phyloP scores from a whole-genome alignment of 805 yeast species.

The Wickerhamomyces subpelliculosus region DNA sequence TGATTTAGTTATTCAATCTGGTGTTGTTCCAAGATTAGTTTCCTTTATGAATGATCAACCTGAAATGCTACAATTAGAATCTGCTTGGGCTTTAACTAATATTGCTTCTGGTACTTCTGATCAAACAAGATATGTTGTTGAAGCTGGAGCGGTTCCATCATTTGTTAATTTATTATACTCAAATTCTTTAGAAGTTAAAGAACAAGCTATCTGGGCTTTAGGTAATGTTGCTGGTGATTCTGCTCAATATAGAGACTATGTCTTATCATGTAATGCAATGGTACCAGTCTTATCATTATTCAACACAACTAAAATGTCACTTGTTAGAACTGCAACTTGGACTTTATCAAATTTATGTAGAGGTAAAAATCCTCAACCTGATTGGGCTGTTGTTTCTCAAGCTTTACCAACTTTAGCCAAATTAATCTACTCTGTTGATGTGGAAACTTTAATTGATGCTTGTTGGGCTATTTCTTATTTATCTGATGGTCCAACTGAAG shows the following conservation, averaged over 20 bases:
- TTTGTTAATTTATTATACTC: conserved; percentile 80
- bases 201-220: conserved; percentile 98
- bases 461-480: conserved; percentile 98
- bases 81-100: conserved; percentile 99
- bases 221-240: conserved; percentile 99
- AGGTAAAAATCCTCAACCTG: conserved; percentile 94
- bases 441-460: conserved; percentile 92
- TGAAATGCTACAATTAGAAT: conserved; percentile 88
- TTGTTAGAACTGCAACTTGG: conserved; percentile 97
- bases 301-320: conserved; percentile 75
- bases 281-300: conserved; percentile 77
- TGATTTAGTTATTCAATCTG: conserved; percentile 84
- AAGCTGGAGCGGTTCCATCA: conserved; percentile 88
- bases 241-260: conserved; percentile 82
- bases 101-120: conserved; percentile 91
- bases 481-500: conserved; percentile 87
- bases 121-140: conserved; percentile 87
- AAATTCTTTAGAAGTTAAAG: conserved; percentile 84
- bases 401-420: conserved; percentile 91
- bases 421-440: conserved; percentile 83
- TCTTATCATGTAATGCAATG: conserved; percentile 80
- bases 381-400: conserved; percentile 80
- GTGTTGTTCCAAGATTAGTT: conserved; percentile 89
- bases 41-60: conserved; percentile 77
- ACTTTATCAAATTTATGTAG: conserved; percentile 93